A percentile compares a stretch with the other conserved stretches of the same genome.
phyloP scores from a whole-genome alignment of 352 stramenopile genomes.

The Pythium coloratum region DNA sequence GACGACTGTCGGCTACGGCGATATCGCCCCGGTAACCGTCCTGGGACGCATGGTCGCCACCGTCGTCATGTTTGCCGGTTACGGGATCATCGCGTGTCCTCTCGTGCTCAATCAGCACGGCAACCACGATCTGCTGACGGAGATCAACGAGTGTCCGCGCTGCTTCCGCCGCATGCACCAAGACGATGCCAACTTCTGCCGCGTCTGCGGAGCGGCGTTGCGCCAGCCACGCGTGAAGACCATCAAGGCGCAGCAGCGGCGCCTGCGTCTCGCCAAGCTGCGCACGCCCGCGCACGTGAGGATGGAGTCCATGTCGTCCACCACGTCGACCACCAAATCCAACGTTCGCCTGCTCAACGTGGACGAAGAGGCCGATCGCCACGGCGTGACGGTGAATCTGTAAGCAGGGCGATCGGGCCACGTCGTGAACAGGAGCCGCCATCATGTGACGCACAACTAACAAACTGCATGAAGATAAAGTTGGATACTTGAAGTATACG shows the following conservation, averaged over 20 bases:
- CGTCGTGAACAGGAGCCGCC: no score
- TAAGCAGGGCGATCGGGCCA: conserved; percentile 12
- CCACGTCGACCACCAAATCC: conserved; percentile 63
- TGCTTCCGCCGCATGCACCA: conserved; percentile 80
- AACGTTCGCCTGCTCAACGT: conserved; percentile 42
- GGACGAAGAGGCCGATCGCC: conserved; percentile 23
- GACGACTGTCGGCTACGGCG: conserved; percentile 85
- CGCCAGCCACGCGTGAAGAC: conserved; percentile 58
- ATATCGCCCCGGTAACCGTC: conserved; percentile 82
- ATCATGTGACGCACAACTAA: not conserved
- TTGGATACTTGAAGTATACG: not conserved
- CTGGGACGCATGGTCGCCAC: conserved; percentile 78
- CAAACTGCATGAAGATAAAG: not conserved
- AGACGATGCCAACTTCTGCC: conserved; percentile 77
- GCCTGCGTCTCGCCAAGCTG: conserved; percentile 61
- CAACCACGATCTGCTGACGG: conserved; percentile 48
- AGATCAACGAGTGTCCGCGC: conserved; percentile 61
- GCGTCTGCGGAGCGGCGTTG: conserved; percentile 60
- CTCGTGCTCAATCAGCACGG: conserved; percentile 70
- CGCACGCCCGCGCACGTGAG: conserved; percentile 37
- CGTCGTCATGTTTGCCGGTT: conserved; percentile 85
- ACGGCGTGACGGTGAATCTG: conserved; percentile 28
- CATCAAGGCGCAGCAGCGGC: conserved; percentile 60
- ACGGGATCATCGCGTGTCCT: conserved; percentile 83
- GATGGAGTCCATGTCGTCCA: conserved; percentile 42